Conservation (phyloP, 805 yeast genomes). For the Candida manassasensis region DNA sequence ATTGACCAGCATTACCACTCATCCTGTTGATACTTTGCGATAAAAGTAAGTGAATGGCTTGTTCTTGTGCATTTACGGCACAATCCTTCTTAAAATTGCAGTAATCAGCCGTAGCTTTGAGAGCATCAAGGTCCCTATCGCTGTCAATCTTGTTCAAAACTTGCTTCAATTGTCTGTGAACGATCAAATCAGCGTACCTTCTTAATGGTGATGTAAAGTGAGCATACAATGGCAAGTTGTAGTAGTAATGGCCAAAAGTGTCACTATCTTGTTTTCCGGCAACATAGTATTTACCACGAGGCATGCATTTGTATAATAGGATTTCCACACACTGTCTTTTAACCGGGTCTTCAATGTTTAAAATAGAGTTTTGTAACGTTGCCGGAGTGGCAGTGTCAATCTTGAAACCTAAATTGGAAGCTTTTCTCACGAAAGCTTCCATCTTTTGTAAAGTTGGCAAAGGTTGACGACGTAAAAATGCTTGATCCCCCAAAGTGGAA, state of each 20-base stretch:
- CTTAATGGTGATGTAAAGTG: slow-evolving; percentile 92
- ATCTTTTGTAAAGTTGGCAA: slow-evolving; percentile 78
- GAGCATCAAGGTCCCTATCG: slow-evolving; percentile 54
- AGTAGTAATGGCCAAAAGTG: slow-evolving; percentile 71
- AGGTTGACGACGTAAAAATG: slow-evolving; percentile 83
- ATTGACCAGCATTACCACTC: slow-evolving; percentile 69
- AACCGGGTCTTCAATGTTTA: slow-evolving; percentile 55
- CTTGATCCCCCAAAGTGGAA: slow-evolving; percentile 70
- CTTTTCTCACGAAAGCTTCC: slow-evolving; percentile 71
- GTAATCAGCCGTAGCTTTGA: slow-evolving; percentile 82
- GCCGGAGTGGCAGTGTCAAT: slow-evolving; percentile 74
- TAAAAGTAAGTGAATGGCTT: slow-evolving; percentile 80
- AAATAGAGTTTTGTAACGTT: slow-evolving; percentile 65
- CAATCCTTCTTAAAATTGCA: slow-evolving; percentile 95
- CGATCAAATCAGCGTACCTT: slow-evolving; percentile 88
- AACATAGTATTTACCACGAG: slow-evolving; percentile 79
- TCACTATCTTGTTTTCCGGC: slow-evolving; percentile 86
- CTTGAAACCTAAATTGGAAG: slow-evolving; percentile 58
- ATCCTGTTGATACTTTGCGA: slow-evolving; percentile 80
- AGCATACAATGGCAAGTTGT: slow-evolving; percentile 80
- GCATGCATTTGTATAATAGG: slow-evolving; percentile 72
- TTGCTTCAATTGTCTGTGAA: slow-evolving; percentile 83
- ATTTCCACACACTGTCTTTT: slow-evolving; percentile 75
- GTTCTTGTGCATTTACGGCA: slow-evolving; percentile 89
- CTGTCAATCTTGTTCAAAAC: slow-evolving; percentile 40